A percentile compares a stretch with the other conserved stretches of the same genome.
These are phyloP conservation scores for Ascochyta lentis DNA, from an alignment of 2,329 filamentous ascomycete genomes.

Conservation along the genomic window DNA sequence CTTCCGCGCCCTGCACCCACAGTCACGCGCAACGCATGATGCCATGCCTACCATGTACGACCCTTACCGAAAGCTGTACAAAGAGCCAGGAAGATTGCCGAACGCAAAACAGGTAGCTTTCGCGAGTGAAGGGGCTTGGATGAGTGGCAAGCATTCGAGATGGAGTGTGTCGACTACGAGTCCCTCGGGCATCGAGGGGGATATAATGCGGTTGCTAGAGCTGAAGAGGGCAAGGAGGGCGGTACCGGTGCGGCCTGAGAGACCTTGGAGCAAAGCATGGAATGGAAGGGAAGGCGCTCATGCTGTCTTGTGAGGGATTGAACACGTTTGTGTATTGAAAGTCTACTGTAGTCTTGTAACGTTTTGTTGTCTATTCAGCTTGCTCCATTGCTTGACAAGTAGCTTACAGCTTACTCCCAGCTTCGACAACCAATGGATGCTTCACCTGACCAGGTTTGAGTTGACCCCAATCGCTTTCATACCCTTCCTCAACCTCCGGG, in stretches of 20 bases:
- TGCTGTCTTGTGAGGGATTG: no score
- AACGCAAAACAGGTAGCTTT: slow-evolving; percentile 21
- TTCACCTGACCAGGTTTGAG: slow-evolving; percentile 57
- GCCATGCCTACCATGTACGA: slow-evolving; percentile 28
- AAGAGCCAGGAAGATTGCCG: neutral
- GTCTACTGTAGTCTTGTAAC: no score
- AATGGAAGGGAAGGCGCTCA: neutral
- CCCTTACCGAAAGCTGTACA: slow-evolving; percentile 15
- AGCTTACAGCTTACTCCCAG: slow-evolving; percentile 33
- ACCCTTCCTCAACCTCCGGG: slow-evolving; percentile 62
- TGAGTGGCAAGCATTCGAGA: slow-evolving; percentile 21
- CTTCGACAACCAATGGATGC: slow-evolving; percentile 49
- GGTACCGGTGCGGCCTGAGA: slow-evolving; percentile 24
- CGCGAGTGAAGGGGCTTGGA: slow-evolving; percentile 17
- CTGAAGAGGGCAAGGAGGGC: slow-evolving; percentile 24
- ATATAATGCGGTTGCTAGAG: slow-evolving; percentile 26
- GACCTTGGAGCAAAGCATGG: slow-evolving; percentile 30
- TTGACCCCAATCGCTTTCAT: slow-evolving; percentile 58
- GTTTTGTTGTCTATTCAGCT: no score
- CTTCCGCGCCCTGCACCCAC: slow-evolving; percentile 23
- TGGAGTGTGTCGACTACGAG: slow-evolving; percentile 15
- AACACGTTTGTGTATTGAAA: no score
- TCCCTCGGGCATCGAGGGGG: slow-evolving; percentile 3
- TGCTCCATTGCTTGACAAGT: no score
- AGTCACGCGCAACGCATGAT: neutral